Percentiles rank a stretch among this genome's conserved stretches.
These are phyloP conservation scores for Tulasnella sp. DNA, from an alignment of 768 basidiomycete genomes.

Conservation along the genomic window DNA sequence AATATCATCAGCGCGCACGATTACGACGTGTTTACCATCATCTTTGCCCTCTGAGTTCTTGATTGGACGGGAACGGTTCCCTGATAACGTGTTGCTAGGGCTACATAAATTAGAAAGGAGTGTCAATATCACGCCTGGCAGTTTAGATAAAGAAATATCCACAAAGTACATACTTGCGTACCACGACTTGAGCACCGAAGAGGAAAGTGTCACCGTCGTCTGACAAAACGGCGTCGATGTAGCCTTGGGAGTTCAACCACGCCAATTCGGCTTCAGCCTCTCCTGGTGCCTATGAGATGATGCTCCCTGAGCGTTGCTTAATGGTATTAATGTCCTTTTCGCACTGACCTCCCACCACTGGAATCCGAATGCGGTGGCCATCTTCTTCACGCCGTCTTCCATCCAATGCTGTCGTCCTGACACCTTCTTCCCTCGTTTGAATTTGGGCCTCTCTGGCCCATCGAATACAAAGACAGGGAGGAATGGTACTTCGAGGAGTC, in stretches of 20 bases:
- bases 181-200: conserved; percentile 73
- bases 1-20: conserved; percentile 32
- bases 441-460: conserved; percentile 68
- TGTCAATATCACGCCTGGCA: no score
- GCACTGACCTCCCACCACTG: conserved; percentile 34
- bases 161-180: conserved; percentile 54
- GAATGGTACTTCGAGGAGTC: conserved; percentile 58
- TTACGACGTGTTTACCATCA: conserved; percentile 54
- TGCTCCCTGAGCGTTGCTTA: background rate
- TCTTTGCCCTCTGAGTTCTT: conserved; percentile 57
- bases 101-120: conserved; percentile 29
- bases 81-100: conserved; percentile 58
- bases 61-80: conserved; percentile 52
- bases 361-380: conserved; percentile 37
- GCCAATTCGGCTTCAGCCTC: conserved; percentile 94
- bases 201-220: conserved; percentile 91
- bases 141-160: no score
- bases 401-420: conserved; percentile 20
- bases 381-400: conserved; percentile 26
- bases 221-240: conserved; percentile 80
- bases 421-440: conserved; percentile 47
- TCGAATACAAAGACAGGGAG: conserved; percentile 89
- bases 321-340: no score
- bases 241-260: conserved; percentile 64
- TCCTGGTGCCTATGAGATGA: conserved; percentile 47